These are phyloP conservation scores for Solanum ossicruentum DNA, from an alignment of 257 asterid genomes.

Conservation along the genomic window DNA sequence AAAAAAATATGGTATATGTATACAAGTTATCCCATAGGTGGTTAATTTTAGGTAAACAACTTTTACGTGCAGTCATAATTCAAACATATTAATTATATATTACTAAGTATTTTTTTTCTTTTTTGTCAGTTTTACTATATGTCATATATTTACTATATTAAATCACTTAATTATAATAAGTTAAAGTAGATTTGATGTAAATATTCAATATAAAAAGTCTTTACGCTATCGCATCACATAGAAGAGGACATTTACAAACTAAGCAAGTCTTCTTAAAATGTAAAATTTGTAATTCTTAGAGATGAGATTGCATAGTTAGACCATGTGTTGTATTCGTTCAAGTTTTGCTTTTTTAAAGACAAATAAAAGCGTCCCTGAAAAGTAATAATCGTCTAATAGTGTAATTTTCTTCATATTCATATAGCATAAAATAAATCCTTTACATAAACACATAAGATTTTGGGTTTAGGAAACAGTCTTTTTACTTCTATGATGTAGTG, in stretches of 20 bases:
- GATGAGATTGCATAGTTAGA: background rate
- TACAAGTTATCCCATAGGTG: background rate
- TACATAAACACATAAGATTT: background rate
- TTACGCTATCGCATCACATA: background rate
- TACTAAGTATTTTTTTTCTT: background rate
- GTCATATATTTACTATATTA: background rate
- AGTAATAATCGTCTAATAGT: no score
- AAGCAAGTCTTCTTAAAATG: no score
- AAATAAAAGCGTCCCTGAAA: no score
- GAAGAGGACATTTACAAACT: background rate
- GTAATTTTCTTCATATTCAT: background rate
- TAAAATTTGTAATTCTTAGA: no score
- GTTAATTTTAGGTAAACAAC: conserved; percentile 1
- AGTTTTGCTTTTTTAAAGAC: background rate
- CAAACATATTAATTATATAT: background rate
- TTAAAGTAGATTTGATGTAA: background rate
- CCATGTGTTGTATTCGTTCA: background rate
- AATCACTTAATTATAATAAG: background rate
- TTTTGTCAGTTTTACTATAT: background rate
- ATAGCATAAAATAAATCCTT: background rate
- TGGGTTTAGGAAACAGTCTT: no score
- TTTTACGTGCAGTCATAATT: background rate
- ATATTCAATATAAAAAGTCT: background rate
- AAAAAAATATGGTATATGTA: background rate
- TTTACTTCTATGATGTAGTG: no score